A percentile compares a stretch with the other conserved stretches of the same genome.
Evolutionary conservation across 352 stramenopile genomes (phyloP).

Genomic region (Pythium insidiosum): DNA sequence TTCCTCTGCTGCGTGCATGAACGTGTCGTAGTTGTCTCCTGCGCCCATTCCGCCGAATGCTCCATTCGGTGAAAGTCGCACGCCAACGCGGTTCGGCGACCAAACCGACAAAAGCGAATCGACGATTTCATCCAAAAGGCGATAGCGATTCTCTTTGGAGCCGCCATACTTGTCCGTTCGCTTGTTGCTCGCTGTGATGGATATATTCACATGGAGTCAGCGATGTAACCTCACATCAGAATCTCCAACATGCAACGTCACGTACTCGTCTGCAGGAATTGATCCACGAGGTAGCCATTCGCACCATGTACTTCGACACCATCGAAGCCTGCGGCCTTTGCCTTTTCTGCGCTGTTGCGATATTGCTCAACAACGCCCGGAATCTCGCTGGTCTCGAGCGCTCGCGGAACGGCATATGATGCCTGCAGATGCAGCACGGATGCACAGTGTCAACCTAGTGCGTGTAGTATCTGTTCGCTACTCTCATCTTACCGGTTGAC

Average conservation of each 20-base stretch:
- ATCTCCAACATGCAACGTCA: too few relatives aligned
- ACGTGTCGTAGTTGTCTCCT: constrained; percentile 13
- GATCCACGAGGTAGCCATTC: constrained; percentile 82
- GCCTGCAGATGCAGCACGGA: too few relatives aligned
- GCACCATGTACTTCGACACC: constrained; percentile 69
- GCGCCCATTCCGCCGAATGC: constrained; percentile 10
- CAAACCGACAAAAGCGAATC: constrained; percentile 18
- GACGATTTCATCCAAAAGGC: constrained; percentile 47
- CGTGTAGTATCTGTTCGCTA: too few relatives aligned
- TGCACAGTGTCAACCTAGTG: too few relatives aligned
- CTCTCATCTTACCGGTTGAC: too few relatives aligned
- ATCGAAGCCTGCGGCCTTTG: too few relatives aligned
- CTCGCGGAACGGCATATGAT: constrained; percentile 21
- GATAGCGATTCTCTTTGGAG: constrained; percentile 66
- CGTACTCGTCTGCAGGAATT: too few relatives aligned
- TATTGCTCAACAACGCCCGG: constrained; percentile 40
- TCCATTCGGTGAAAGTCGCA: constrained; percentile 10
- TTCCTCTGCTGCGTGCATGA: constrained; percentile 4
- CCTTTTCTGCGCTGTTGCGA: constrained; percentile 24
- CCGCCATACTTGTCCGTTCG: constrained; percentile 56
- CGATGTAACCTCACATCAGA: too few relatives aligned
- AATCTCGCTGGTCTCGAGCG: constrained; percentile 52
- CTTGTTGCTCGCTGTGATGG: constrained; percentile 43
- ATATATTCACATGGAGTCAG: too few relatives aligned
- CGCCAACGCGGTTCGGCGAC: constrained; percentile 5